These are phyloP conservation scores for Neurospora hispaniola DNA, from an alignment of 495 filamentous ascomycete species.

Conservation along the genomic window DNA sequence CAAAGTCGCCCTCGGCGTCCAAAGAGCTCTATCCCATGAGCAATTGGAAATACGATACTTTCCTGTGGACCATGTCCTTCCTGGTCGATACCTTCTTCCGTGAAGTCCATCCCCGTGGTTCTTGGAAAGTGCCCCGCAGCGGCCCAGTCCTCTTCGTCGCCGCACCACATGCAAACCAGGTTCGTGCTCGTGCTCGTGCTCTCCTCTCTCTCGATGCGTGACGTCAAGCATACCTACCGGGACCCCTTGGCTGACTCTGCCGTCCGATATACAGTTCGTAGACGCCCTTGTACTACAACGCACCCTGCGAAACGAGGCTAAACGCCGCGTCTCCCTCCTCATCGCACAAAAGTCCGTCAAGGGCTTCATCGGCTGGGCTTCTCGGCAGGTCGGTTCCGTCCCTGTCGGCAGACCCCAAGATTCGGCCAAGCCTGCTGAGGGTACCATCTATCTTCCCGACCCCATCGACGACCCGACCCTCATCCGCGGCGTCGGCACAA, in stretches of 20 bases:
- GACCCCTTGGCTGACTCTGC: conserved; percentile 2
- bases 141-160: conserved; percentile 93
- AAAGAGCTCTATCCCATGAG: conserved; percentile 59
- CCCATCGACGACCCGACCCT: conserved; percentile 75
- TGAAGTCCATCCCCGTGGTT: conserved; percentile 87
- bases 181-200: conserved; percentile 18
- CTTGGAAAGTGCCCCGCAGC: conserved; percentile 80
- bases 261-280: conserved; percentile 54
- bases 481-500: conserved; percentile 73
- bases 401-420: conserved; percentile 88
- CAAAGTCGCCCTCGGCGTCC: conserved; percentile 13
- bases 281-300: conserved; percentile 92
- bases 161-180: conserved; percentile 98
- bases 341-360: conserved; percentile 92
- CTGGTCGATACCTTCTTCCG: conserved; percentile 93
- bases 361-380: conserved; percentile 75
- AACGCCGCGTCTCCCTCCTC: conserved; percentile 80
- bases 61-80: conserved; percentile 74
- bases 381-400: conserved; percentile 70
- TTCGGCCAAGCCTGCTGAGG: conserved; percentile 64
- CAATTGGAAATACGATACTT: conserved; percentile 68
- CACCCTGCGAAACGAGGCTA: conserved; percentile 70
- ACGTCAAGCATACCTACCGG: neutral
- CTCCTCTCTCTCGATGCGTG: neutral
- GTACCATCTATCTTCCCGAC: conserved; percentile 85